These are phyloP conservation scores for Taphrina populina DNA, from an alignment of 1,139 yeast species.

Conservation along the genomic window DNA sequence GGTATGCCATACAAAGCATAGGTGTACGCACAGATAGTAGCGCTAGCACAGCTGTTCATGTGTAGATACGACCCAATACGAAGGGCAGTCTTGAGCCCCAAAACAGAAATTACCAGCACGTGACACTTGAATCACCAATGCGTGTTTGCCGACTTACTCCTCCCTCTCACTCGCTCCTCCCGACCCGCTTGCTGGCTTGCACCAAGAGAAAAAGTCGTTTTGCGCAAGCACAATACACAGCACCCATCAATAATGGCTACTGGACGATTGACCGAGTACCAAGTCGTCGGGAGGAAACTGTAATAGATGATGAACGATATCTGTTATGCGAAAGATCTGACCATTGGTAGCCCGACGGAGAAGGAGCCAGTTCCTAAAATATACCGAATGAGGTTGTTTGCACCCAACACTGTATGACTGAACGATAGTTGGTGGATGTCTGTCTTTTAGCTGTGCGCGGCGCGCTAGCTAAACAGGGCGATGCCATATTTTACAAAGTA, in stretches of 20 bases:
- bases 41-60: too few relatives aligned
- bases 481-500: neutral
- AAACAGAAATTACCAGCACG: too few relatives aligned
- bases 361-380: conserved; percentile 99
- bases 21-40: too few relatives aligned
- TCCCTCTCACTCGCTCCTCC: too few relatives aligned
- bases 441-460: neutral
- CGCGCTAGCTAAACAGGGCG: too few relatives aligned
- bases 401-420: conserved; percentile 53
- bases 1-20: conserved; percentile 25
- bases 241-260: conserved; percentile 57
- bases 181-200: too few relatives aligned
- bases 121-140: too few relatives aligned
- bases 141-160: too few relatives aligned
- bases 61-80: too few relatives aligned
- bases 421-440: neutral
- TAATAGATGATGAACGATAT: neutral
- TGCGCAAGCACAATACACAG: too few relatives aligned
- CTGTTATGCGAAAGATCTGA: neutral
- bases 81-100: too few relatives aligned
- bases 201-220: too few relatives aligned
- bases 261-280: conserved; percentile 67
- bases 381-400: conserved; percentile 99
- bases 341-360: conserved; percentile 72
- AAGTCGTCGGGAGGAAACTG: conserved; percentile 99